Conservation (phyloP, 768 basidiomycete species). For the Tylopilus rubrobrunneus region DNA sequence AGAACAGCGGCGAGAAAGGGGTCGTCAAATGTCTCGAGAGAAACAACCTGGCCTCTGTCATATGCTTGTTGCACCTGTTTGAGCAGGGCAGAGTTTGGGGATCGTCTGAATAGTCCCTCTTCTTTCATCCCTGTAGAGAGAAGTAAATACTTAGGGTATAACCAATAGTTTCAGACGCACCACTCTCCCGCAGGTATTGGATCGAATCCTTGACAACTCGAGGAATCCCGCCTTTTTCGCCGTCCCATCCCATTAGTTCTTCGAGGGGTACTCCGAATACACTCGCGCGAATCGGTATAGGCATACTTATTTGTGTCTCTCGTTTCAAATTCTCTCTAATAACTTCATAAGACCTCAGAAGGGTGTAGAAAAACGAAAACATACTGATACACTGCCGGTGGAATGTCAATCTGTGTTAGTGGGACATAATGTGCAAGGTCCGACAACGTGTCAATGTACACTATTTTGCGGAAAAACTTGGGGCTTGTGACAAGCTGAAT, state of each 20-base stretch:
- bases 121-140: constrained; percentile 48
- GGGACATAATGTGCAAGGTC: constrained; percentile 75
- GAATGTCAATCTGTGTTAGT: constrained; percentile 83
- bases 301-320: constrained; percentile 66
- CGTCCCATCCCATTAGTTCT: constrained; percentile 78
- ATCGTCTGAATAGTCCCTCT: constrained; percentile 82
- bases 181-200: constrained; percentile 64
- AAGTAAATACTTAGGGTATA: not conserved
- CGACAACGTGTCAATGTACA: constrained; percentile 73
- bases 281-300: constrained; percentile 54
- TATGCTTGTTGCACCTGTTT: constrained; percentile 80
- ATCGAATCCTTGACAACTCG: constrained; percentile 75
- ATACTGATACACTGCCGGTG: constrained; percentile 78
- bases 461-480: constrained; percentile 85
- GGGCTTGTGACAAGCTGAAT: constrained; percentile 47
- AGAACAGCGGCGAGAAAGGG: constrained; percentile 81
- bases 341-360: constrained; percentile 1
- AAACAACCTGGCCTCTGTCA: constrained; percentile 80
- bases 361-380: constrained; percentile 26
- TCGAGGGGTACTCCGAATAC: constrained; percentile 80
- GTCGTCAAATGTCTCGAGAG: constrained; percentile 69
- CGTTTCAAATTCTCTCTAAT: constrained; percentile 74
- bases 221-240: constrained; percentile 81
- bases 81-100: constrained; percentile 65
- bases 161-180: constrained; percentile 11